These are phyloP conservation scores for Polygonum maritimum DNA, from an alignment of 148 eudicot genomes.

Conservation along the genomic window DNA sequence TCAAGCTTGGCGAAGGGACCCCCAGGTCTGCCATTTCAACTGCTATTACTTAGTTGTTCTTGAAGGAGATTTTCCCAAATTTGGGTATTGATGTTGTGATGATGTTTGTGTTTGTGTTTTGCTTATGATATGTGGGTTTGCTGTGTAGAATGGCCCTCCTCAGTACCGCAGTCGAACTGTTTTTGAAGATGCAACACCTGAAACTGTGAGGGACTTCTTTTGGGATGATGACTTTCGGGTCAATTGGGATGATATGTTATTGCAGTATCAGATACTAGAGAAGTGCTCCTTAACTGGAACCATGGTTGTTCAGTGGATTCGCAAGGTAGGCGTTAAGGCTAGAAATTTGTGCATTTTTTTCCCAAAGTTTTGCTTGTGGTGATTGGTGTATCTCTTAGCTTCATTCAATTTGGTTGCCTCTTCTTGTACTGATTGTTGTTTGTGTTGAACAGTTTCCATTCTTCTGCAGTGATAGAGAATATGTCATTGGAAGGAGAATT, in stretches of 20 bases:
- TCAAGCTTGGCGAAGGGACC: slow-evolving; percentile 93
- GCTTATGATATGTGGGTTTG: background rate
- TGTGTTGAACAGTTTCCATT: slow-evolving; percentile 66
- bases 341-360: background rate
- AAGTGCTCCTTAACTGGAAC: slow-evolving; percentile 71
- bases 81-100: background rate
- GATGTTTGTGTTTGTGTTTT: background rate
- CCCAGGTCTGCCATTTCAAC: slow-evolving; percentile 31
- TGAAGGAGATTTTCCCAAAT: background rate
- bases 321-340: slow-evolving; percentile 39
- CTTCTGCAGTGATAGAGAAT: slow-evolving; percentile 96
- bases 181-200: slow-evolving; percentile 91
- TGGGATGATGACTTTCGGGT: slow-evolving; percentile 90
- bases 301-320: slow-evolving; percentile 81
- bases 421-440: background rate
- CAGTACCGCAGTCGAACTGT: slow-evolving; percentile 89
- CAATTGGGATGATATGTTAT: slow-evolving; percentile 88
- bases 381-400: background rate
- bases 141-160: slow-evolving; percentile 77
- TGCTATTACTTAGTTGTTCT: background rate
- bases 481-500: slow-evolving; percentile 76
- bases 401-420: slow-evolving; percentile 5
- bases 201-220: slow-evolving; percentile 84
- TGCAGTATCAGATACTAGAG: slow-evolving; percentile 48
- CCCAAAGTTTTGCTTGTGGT: background rate